phyloP scores from a whole-genome alignment of 2,329 filamentous ascomycete genomes.

The Colletotrichum sp. region DNA sequence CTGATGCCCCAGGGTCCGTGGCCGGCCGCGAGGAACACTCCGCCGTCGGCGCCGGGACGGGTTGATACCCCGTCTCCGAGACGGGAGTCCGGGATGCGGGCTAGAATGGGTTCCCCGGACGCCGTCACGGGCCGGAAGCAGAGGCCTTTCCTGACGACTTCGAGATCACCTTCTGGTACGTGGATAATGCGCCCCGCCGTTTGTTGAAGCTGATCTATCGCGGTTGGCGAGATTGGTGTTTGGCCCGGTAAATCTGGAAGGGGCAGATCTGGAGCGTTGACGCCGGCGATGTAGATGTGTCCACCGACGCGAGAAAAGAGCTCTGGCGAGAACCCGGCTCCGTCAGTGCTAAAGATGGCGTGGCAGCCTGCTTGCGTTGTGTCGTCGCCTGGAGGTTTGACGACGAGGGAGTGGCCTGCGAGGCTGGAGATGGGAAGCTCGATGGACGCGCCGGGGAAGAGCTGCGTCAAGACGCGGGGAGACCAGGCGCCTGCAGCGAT shows the following conservation, averaged over 20 bases:
- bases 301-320: constrained; percentile 70
- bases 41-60: constrained; percentile 50
- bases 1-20: constrained; percentile 81
- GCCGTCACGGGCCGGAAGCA: constrained; percentile 77
- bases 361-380: constrained; percentile 60
- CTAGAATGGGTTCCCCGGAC: constrained; percentile 68
- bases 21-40: constrained; percentile 73
- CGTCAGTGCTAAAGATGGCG: constrained; percentile 70
- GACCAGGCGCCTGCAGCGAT: constrained; percentile 78
- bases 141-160: constrained; percentile 68
- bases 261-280: constrained; percentile 66
- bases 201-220: constrained; percentile 54
- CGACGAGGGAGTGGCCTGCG: constrained; percentile 74
- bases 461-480: constrained; percentile 62
- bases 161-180: constrained; percentile 53
- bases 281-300: constrained; percentile 75
- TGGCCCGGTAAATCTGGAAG: constrained; percentile 63
- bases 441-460: constrained; percentile 64
- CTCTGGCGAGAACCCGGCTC: constrained; percentile 69
- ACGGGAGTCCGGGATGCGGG: constrained; percentile 58
- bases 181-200: constrained; percentile 55
- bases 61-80: constrained; percentile 56
- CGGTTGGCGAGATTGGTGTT: constrained; percentile 41
- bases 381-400: constrained; percentile 57
- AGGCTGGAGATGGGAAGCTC: constrained; percentile 64